Conservation (phyloP, 225 moss, liverwort and hornwort genomes). For the Antitrichia curtipendula region DNA sequence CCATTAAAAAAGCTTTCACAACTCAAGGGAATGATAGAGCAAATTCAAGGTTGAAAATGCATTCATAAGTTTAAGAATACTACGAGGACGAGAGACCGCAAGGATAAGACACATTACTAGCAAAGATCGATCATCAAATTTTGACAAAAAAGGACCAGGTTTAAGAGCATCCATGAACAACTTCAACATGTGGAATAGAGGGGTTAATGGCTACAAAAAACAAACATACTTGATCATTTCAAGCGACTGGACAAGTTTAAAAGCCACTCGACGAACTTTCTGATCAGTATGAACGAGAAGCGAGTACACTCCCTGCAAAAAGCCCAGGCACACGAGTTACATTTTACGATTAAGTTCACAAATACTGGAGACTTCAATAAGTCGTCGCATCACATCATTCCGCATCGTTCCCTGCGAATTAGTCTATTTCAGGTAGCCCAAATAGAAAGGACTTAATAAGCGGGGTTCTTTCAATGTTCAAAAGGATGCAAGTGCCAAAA, state of each 20-base stretch:
- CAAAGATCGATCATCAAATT: background rate
- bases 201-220: background rate
- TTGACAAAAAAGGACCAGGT: background rate
- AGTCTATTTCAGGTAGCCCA: background rate
- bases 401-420: background rate
- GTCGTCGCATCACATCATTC: background rate
- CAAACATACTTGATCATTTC: slow-evolving; percentile 56
- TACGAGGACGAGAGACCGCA: background rate
- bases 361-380: background rate
- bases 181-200: background rate
- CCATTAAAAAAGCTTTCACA: background rate
- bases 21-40: background rate
- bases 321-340: background rate
- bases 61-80: background rate
- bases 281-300: slow-evolving; percentile 74
- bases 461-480: background rate
- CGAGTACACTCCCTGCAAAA: slow-evolving; percentile 73
- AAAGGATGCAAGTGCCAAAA: background rate
- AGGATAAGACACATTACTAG: background rate
- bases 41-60: background rate
- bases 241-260: slow-evolving; percentile 64
- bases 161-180: background rate
- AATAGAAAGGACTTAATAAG: background rate
- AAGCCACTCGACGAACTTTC: slow-evolving; percentile 79
- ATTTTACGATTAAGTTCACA: background rate